Base-by-base conservation (phyloP, 169 alveolate genomes). In the Plasmodium gallinaceum region DNA sequence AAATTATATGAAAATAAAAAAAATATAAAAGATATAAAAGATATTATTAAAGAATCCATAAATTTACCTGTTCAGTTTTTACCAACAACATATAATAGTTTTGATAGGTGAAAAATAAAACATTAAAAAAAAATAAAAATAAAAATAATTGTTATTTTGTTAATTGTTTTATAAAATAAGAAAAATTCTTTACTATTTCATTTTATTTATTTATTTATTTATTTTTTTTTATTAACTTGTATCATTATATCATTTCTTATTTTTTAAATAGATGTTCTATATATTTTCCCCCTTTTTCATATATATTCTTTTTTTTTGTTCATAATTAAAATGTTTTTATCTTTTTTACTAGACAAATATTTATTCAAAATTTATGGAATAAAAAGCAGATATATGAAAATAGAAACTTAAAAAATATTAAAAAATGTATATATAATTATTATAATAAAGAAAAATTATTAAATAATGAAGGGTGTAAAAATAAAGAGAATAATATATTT, bases 41-140 rank as follows among this genome's bases (percentile, higher is more conserved):
- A 80, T 16, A 68, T 80, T n/a, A 68, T 80, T 68, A 80, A 60
- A 42, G 52, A 80, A 4, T 80, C 90, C n/a, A 45, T 80, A 24
- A 80, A 80, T 52, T 61, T 80, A 5, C 90, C 90, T 14, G 18
- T 46, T 2, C 85, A 60, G 46, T 18, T 52, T 39, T 5, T 80
- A 39, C 90, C 90, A 46, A 80, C 90, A 3, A 68, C 71, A 18
- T 80, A 80, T 16, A 48, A 69, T 66, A 80, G 90, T 32, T 66
- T 80, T 61, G 90, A 68, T 20, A 80, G 83, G 90, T 80, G 42
- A 9, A 39, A 1, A 43, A 0, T 3, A 12, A 32, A 48, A 10
- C 12, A 48, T 5, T 48, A 48, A 14, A 14, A 9, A 14, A 10
- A 48, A 48, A 48, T 2, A 9, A 48, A 6, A 48, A 14, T 2